Base-by-base conservation (phyloP, 371 early-diverging fungal genomes). In the Apophysomyces trapeziformis region DNA sequence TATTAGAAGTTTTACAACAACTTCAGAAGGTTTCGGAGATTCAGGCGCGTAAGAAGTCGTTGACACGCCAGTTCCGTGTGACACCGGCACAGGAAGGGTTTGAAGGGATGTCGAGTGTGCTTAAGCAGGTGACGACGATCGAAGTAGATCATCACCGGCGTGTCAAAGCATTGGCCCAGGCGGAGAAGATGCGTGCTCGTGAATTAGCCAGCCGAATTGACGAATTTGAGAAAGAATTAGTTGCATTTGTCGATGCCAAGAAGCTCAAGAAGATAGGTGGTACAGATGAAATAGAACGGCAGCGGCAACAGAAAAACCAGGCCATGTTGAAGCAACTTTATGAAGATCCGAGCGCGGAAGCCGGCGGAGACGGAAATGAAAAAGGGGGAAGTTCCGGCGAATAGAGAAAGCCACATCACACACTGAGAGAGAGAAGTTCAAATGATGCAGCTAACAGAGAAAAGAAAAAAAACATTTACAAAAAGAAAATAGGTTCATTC, bases 251-350 rank as follows among this genome's bases (percentile, higher is more conserved):
- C 9, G 76, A 80, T 0, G 50, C 75, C 26, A 85, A 75, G 58
- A 88, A 86, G 69, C 64, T 92, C 54, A 78, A 85, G 58, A 87
- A 86, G 72, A 92, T 91, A 0, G 92, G 92, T 9, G 92, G 92
- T 7, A 85, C 86, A 0, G 73, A 85, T 57, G 91, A 90, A 54
- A 69, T 87, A 1, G 91, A 91, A 63, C 77, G 87, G 5, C 70
- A 80, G 60, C 75, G 90, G 7, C 78, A 84, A 21, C 81, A 88
- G 69, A 82, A 87, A 67, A 79, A 89, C 54, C 66, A 77, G 21
- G 85, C 85, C 65, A 78, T 83, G 50, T 67, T 91, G 68, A 85
- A 78, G 70, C 54, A 21, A 50, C 54, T 50, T 50, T 50, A 18
- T 21, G 54, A 11, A n/a, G 54, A 50, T 21, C 54, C 54, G 54